Conservation (phyloP, 2,329 filamentous ascomycete genomes). For the Niveomyces coronatus region DNA sequence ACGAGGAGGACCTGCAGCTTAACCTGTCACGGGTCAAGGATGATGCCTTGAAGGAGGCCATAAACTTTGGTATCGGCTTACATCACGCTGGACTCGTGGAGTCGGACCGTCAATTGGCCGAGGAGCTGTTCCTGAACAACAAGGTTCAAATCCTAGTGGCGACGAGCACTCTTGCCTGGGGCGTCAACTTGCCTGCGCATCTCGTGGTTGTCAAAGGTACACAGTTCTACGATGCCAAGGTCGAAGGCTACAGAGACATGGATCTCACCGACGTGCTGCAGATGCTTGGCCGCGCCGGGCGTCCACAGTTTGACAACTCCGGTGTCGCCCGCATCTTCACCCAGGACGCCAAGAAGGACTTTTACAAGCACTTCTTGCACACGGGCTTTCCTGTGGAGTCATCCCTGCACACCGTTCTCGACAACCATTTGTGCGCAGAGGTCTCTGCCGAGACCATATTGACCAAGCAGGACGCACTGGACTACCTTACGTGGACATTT, state of each 20-base stretch:
- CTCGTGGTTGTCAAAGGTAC: conserved; percentile 96
- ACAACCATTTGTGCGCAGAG: conserved; percentile 94
- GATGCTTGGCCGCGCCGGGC: conserved; percentile 91
- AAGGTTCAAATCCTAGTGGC: conserved; percentile 96
- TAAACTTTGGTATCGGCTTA: conserved; percentile 92
- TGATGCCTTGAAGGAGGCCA: conserved; percentile 81
- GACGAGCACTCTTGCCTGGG: conserved; percentile 94
- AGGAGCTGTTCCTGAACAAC: conserved; percentile 93
- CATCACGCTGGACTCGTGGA: conserved; percentile 97
- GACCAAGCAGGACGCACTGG: conserved; percentile 92
- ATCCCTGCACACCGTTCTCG: conserved; percentile 87
- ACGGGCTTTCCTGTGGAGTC: conserved; percentile 97
- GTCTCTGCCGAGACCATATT: conserved; percentile 85
- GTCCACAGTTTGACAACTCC: conserved; percentile 91
- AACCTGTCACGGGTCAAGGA: conserved; percentile 90
- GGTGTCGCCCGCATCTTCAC: conserved; percentile 97
- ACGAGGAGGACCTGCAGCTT: conserved; percentile 82
- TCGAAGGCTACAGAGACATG: conserved; percentile 97
- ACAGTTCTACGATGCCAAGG: conserved; percentile 96
- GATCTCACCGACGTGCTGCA: conserved; percentile 95
- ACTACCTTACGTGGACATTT: conserved; percentile 98
- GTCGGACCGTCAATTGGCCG: conserved; percentile 79
- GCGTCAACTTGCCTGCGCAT: conserved; percentile 93
- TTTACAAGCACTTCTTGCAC: conserved; percentile 98
- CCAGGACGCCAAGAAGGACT: conserved; percentile 94